Conservation (phyloP, 306 rosid species). For the Castanea sativa region DNA sequence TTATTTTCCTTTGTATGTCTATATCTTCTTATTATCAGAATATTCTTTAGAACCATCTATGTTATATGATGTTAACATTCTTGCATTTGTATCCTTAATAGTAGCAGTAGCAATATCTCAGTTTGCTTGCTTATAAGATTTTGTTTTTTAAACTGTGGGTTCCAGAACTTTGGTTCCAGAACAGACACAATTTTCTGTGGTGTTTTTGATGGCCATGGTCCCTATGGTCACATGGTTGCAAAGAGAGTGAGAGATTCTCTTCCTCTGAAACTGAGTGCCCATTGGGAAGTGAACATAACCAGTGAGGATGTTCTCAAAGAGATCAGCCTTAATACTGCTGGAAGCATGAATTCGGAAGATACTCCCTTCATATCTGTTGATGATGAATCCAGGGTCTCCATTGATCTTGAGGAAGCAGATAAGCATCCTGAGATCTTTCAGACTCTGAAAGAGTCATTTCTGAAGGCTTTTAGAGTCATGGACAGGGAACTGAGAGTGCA, state of each 20-base stretch:
- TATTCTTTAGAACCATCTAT: neutral
- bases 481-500: slow-evolving; percentile 83
- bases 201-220: slow-evolving; percentile 98
- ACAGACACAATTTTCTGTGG: slow-evolving; percentile 87
- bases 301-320: slow-evolving; percentile 70
- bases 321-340: slow-evolving; percentile 55
- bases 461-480: slow-evolving; percentile 84
- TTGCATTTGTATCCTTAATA: neutral
- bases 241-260: slow-evolving; percentile 97
- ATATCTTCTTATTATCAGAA: neutral
- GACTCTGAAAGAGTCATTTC: slow-evolving; percentile 71
- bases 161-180: slow-evolving; percentile 86
- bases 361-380: slow-evolving; percentile 56
- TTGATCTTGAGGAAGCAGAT: slow-evolving; percentile 61
- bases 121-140: slow-evolving; percentile 9
- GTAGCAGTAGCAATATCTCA: neutral
- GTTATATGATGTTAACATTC: neutral
- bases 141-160: slow-evolving; percentile 11
- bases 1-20: neutral
- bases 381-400: slow-evolving; percentile 58
- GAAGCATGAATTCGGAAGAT: slow-evolving; percentile 71
- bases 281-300: slow-evolving; percentile 67
- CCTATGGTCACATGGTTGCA: slow-evolving; percentile 97
- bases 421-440: slow-evolving; percentile 74
- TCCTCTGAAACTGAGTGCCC: slow-evolving; percentile 81